phyloP scores from a whole-genome alignment of 2,329 filamentous ascomycete genomes.

The Aspergillus terreus region DNA sequence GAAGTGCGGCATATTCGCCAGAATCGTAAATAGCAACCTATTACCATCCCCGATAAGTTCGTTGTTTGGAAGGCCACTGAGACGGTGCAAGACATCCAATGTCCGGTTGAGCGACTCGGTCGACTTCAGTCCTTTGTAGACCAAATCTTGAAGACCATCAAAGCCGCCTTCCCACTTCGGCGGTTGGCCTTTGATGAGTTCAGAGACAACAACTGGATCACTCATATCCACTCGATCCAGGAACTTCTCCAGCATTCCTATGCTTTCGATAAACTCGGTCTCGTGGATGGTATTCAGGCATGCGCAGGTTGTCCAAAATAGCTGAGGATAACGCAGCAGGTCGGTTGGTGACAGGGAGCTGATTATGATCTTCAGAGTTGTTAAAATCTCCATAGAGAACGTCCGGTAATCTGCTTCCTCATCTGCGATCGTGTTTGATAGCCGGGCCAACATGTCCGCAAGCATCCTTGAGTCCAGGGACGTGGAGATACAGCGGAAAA shows the following conservation, averaged over 20 bases:
- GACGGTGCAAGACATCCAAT: slow-evolving; percentile 70
- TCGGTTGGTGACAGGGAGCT: slow-evolving; percentile 74
- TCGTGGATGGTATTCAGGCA: slow-evolving; percentile 97
- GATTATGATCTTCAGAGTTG: slow-evolving; percentile 88
- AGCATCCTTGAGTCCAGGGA: slow-evolving; percentile 91
- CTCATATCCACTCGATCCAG: slow-evolving; percentile 79
- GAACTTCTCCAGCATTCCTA: slow-evolving; percentile 86
- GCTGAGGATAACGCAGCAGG: slow-evolving; percentile 82
- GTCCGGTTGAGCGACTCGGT: slow-evolving; percentile 76
- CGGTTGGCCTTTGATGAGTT: slow-evolving; percentile 75
- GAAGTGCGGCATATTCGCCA: slow-evolving; percentile 89
- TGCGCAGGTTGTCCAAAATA: slow-evolving; percentile 97
- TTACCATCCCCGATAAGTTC: slow-evolving; percentile 76
- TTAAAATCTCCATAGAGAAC: slow-evolving; percentile 96
- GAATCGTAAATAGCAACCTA: slow-evolving; percentile 76
- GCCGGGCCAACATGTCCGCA: slow-evolving; percentile 88
- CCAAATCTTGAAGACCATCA: slow-evolving; percentile 76
- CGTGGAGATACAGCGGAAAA: slow-evolving; percentile 90
- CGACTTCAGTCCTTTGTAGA: slow-evolving; percentile 90
- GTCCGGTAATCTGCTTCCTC: slow-evolving; percentile 92
- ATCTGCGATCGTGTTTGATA: slow-evolving; percentile 96
- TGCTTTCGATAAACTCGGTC: slow-evolving; percentile 83
- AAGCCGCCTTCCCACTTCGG: slow-evolving; percentile 85
- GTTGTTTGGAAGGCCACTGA: slow-evolving; percentile 76
- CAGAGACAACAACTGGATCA: slow-evolving; percentile 62